Evolutionary conservation across 805 yeast species (phyloP), one percentile per base, ranked within the genome.

Genomic region (Blastobotrys attinorum): DNA sequence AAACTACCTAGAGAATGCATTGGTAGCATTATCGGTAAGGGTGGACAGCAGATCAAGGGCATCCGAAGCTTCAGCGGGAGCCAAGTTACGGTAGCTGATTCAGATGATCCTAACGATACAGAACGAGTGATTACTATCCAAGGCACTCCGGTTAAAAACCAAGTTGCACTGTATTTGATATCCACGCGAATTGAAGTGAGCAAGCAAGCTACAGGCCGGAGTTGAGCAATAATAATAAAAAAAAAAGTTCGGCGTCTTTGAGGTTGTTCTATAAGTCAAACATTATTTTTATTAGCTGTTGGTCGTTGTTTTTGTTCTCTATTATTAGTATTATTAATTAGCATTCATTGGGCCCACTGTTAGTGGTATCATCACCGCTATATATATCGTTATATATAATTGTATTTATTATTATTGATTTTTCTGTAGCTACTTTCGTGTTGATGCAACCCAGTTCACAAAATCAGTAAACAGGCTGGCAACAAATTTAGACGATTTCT

Each of bases 11-110:
- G 81, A 57, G 72, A 73, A 31, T 81, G 71, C 58, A 86, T 84
- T 31, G 95, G 95, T 1, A 73, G 83, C 31, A 79, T 84, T 18
- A 84, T 84, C 49, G 95, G 95, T 2, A 82, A 77, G 62, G 83
- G 84, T 31, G 95, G 95, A 22, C 78, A 79, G 57, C 81, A 79
- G 52, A 79, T 84, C 44, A 81, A 78, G 56, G 83, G 81, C 47
- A 79, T 84, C 34, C 73, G 88, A 50, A 78, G 77, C 46, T 71
- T 76, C 22, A 77, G 88, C 22, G 87, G 89, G 29, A 74, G 84
- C 31, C 79, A 81, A 46, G 83, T 84, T 20, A 74, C 75, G 48
- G 80, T 84, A 41, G 82, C 77, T 47, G 77, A 71, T 31, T 73
- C 72, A 16, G 67, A 66, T 20, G 78, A 76, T 1, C 81, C 77